These are phyloP conservation scores for Cyclotella baltica DNA, from an alignment of 108 stramenopile genomes.

Conservation along the genomic window DNA sequence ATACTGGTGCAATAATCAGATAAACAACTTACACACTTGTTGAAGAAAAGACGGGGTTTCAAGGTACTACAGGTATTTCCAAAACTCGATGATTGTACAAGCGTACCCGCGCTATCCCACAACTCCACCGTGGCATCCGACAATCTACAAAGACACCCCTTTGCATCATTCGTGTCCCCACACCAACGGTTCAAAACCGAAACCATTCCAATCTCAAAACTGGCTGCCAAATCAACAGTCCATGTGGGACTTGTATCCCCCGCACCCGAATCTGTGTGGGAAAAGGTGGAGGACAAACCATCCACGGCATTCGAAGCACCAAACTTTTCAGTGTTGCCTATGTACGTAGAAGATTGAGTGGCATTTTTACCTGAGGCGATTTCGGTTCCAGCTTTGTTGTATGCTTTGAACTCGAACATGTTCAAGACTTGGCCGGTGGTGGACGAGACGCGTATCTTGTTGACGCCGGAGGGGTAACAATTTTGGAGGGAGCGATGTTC, in stretches of 20 bases:
- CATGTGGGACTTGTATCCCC: background rate
- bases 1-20: no score
- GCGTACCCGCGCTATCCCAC: background rate
- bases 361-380: slow-evolving; percentile 12
- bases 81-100: background rate
- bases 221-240: background rate
- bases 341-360: slow-evolving; percentile 26
- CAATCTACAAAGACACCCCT: background rate
- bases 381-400: background rate
- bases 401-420: background rate
- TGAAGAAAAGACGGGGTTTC: no score
- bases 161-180: background rate
- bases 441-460: background rate
- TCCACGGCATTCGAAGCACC: slow-evolving; percentile 16
- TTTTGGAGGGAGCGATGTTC: no score
- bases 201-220: background rate
- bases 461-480: background rate
- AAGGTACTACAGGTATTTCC: no score
- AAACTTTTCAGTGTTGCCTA: background rate
- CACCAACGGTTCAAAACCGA: background rate
- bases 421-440: background rate
- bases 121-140: background rate
- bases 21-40: no score
- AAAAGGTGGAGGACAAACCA: slow-evolving; percentile 3
- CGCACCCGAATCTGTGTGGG: slow-evolving; percentile 14